A percentile compares a stretch with the other conserved stretches of the same genome.
These are phyloP conservation scores for Phlegmacium glaucopus DNA, from an alignment of 768 basidiomycete species.

Conservation along the genomic window DNA sequence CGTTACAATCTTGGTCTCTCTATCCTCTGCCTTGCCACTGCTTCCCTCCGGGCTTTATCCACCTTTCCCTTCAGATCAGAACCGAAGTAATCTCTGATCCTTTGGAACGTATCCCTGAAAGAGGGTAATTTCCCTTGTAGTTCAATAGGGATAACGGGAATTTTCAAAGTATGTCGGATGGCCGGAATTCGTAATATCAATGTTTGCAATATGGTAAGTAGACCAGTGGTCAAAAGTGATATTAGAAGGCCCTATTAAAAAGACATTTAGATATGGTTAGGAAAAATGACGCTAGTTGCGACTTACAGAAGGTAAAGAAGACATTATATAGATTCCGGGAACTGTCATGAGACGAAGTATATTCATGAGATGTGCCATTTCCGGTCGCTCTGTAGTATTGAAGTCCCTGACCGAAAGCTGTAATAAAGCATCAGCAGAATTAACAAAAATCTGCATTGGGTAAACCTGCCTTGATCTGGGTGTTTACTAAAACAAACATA, in stretches of 20 bases:
- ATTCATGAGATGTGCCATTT: constrained; percentile 67
- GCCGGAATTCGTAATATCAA: constrained; percentile 39
- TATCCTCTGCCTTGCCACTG: constrained; percentile 4
- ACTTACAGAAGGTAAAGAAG: constrained; percentile 64
- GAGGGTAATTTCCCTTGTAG: constrained; percentile 30
- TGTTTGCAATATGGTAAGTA: constrained; percentile 49
- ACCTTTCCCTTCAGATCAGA: constrained; percentile 4
- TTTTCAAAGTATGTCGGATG: constrained; percentile 36
- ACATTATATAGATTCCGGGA: constrained; percentile 42
- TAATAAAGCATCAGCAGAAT: constrained; percentile 1
- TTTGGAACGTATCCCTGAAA: background rate
- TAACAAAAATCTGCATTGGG: background rate
- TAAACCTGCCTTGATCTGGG: constrained; percentile 62
- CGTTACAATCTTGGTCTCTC: background rate
- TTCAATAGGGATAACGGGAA: constrained; percentile 32
- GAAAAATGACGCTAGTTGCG: background rate
- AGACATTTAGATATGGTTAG: constrained; percentile 1
- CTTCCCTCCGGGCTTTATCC: constrained; percentile 7
- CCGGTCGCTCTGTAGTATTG: constrained; percentile 48
- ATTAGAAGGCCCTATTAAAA: constrained; percentile 37
- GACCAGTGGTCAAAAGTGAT: constrained; percentile 36
- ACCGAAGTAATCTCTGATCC: background rate
- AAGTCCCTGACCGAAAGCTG: constrained; percentile 50
- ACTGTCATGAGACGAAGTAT: constrained; percentile 57
- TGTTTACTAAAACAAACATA: constrained; percentile 57